These are phyloP conservation scores for Anethum foeniculum DNA, from an alignment of 140 eudicot species.

Conservation along the genomic window DNA sequence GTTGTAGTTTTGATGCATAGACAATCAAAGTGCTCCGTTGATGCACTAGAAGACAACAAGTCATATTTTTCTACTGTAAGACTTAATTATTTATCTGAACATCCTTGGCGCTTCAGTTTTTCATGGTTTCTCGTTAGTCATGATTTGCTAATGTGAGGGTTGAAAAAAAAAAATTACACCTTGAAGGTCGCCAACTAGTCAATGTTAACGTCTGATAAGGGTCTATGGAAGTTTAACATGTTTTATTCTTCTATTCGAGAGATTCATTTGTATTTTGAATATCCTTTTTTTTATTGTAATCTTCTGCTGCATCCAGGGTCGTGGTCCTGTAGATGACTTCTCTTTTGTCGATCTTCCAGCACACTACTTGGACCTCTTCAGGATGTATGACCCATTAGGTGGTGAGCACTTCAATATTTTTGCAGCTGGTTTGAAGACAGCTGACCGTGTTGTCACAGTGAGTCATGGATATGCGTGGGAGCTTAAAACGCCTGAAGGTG, in stretches of 20 bases:
- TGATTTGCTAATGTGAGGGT: background rate
- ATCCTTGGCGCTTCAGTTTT: background rate
- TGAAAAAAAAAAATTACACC: background rate
- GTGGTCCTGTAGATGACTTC: conserved; percentile 82
- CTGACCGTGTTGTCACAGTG: conserved; percentile 86
- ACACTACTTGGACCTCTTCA: conserved; percentile 70
- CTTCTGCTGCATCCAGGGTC: conserved; percentile 51
- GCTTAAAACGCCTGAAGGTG: conserved; percentile 82
- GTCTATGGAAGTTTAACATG: background rate
- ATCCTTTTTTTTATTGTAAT: background rate
- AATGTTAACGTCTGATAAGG: background rate
- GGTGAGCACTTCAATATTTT: conserved; percentile 95
- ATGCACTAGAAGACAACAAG: background rate
- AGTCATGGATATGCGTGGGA: conserved; percentile 97
- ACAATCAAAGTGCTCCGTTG: background rate
- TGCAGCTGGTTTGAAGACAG: conserved; percentile 82
- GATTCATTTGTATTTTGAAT: background rate
- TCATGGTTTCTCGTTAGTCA: background rate
- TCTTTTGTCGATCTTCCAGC: conserved; percentile 68
- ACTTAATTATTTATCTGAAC: background rate
- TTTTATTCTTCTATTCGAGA: background rate
- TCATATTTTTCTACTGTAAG: background rate
- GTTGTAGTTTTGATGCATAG: background rate
- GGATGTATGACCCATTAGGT: conserved; percentile 75
- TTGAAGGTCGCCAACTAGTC: background rate